Percentiles rank a stretch among this genome's conserved stretches.
These are phyloP conservation scores for Penicillium chermesinum DNA, from an alignment of 495 filamentous ascomycete species.

Conservation along the genomic window DNA sequence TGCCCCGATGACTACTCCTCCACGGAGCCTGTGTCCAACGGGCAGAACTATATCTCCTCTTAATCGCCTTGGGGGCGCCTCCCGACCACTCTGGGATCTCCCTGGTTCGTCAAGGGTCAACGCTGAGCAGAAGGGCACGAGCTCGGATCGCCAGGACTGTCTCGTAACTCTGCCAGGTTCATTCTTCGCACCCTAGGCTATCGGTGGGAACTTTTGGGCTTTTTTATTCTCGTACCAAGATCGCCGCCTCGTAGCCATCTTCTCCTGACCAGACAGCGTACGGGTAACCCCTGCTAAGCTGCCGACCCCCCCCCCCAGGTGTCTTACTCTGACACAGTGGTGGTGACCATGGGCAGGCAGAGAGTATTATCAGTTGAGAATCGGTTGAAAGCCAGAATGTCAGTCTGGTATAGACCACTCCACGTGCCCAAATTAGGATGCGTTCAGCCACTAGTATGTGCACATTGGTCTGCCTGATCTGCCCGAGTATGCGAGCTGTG, in stretches of 20 bases:
- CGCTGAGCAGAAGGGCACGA: slow-evolving; percentile 44
- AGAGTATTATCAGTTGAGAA: too few species aligned
- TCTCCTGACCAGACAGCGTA: slow-evolving; percentile 17
- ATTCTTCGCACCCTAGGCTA: slow-evolving; percentile 38
- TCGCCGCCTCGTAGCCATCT: slow-evolving; percentile 40
- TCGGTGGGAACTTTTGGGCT: slow-evolving; percentile 43
- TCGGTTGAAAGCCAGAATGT: too few species aligned
- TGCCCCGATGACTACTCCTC: slow-evolving; percentile 38
- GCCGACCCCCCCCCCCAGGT: slow-evolving; percentile 14
- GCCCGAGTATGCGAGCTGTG: not conserved
- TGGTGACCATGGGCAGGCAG: not conserved
- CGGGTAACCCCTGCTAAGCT: slow-evolving; percentile 21
- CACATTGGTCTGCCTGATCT: too few species aligned
- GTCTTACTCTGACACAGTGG: slow-evolving; percentile 1
- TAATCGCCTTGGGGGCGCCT: slow-evolving; percentile 45
- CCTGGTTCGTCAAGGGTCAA: slow-evolving; percentile 39
- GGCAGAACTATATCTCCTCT: slow-evolving; percentile 40
- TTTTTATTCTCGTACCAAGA: slow-evolving; percentile 36
- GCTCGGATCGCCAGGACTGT: slow-evolving; percentile 25
- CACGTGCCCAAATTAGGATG: too few species aligned
- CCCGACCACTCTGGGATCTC: slow-evolving; percentile 47
- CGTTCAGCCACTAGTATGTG: too few species aligned
- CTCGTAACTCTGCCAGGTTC: slow-evolving; percentile 37
- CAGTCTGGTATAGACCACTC: too few species aligned
- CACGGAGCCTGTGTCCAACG: slow-evolving; percentile 38